Percentiles rank a stretch among this genome's conserved stretches.
Evolutionary conservation across 208 protist genomes (phyloP).

Genomic region (Leishmania major): DNA sequence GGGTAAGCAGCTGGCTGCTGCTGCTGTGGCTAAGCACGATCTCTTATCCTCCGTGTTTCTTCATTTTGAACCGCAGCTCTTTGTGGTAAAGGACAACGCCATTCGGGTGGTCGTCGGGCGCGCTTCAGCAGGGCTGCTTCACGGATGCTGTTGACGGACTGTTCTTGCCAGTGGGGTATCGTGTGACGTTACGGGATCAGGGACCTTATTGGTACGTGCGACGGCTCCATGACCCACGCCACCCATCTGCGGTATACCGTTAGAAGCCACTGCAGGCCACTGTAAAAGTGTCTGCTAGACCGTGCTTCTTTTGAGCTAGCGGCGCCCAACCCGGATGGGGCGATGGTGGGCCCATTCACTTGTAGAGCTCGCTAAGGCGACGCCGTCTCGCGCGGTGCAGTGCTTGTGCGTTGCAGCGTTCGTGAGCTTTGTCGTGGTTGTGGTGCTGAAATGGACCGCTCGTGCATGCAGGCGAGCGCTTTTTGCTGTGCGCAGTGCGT

Average conservation of each 20-base stretch:
- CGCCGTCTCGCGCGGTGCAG: background rate
- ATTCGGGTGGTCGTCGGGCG: background rate
- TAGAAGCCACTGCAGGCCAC: background rate
- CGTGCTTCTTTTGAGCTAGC: background rate
- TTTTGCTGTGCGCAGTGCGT: background rate
- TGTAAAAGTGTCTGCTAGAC: background rate
- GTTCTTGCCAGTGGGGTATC: background rate
- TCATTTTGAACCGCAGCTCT: background rate
- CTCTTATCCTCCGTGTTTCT: background rate
- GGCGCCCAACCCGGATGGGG: background rate
- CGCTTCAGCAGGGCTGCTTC: background rate
- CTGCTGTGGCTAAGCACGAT: background rate
- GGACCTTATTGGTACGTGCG: background rate
- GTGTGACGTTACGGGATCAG: background rate
- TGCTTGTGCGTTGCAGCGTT: background rate
- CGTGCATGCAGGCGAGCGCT: background rate
- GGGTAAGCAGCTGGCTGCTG: background rate
- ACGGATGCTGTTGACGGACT: background rate
- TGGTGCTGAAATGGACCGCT: background rate
- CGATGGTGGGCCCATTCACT: background rate
- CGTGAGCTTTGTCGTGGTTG: background rate
- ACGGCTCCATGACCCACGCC: background rate
- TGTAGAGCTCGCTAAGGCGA: background rate
- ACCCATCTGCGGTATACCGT: background rate
- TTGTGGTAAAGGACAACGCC: background rate